phyloP scores from a whole-genome alignment of 2,329 filamentous ascomycete genomes.

The Ceratocystis huliohia region DNA sequence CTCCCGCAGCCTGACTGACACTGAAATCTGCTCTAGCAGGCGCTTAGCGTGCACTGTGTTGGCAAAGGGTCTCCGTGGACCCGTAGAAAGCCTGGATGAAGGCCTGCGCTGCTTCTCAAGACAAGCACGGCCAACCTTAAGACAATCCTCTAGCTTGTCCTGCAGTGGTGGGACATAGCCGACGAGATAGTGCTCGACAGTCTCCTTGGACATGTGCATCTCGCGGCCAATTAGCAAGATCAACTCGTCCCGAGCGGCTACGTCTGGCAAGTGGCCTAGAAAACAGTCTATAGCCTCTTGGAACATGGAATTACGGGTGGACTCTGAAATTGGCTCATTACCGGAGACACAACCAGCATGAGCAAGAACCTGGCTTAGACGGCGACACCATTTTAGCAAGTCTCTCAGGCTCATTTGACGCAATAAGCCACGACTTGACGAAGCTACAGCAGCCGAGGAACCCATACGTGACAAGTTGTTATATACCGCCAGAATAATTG shows the following conservation, averaged over 20 bases:
- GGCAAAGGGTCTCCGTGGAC: constrained; percentile 61
- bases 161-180: constrained; percentile 60
- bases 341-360: constrained; percentile 50
- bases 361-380: constrained; percentile 55
- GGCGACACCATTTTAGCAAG: constrained; percentile 79
- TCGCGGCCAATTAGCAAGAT: constrained; percentile 66
- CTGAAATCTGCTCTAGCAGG: constrained; percentile 76
- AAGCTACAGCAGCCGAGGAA: constrained; percentile 23
- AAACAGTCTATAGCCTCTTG: constrained; percentile 91
- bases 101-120: constrained; percentile 45
- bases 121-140: constrained; percentile 54
- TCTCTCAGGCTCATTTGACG: constrained; percentile 59
- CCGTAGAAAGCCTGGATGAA: constrained; percentile 34
- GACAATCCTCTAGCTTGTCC: constrained; percentile 39
- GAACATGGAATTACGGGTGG: constrained; percentile 69
- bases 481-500: constrained; percentile 48
- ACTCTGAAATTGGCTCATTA: constrained; percentile 59
- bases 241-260: constrained; percentile 45
- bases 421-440: constrained; percentile 37
- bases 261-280: constrained; percentile 62
- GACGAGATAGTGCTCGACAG: constrained; percentile 63
- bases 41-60: constrained; percentile 75
- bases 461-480: constrained; percentile 38
- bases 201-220: constrained; percentile 73
- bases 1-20: constrained; percentile 71